Percentiles rank a stretch among this genome's conserved stretches.
Evolutionary conservation across 1,284 basidiomycete species (phyloP).

Genomic region (Irpex sp.): DNA sequence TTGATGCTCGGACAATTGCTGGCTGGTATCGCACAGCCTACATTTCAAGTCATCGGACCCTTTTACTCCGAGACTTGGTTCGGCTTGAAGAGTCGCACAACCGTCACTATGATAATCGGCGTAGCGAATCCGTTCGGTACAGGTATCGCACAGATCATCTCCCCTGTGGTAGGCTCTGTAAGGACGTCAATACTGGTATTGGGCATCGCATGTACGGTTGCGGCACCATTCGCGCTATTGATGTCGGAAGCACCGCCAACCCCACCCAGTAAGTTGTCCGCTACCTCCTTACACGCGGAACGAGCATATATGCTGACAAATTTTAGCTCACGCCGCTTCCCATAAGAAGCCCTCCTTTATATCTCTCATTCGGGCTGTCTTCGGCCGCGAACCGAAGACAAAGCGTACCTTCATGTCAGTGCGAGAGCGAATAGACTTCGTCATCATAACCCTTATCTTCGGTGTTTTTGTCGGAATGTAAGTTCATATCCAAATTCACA

Average conservation of each 20-base stretch:
- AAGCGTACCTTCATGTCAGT: slow-evolving; percentile 50
- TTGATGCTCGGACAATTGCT: slow-evolving; percentile 54
- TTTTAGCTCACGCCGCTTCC: slow-evolving; percentile 61
- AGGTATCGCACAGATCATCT: slow-evolving; percentile 24
- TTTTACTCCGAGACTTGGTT: slow-evolving; percentile 82
- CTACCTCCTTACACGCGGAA: neutral
- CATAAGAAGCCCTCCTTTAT: slow-evolving; percentile 48
- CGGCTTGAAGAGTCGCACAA: slow-evolving; percentile 66
- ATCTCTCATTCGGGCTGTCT: slow-evolving; percentile 54
- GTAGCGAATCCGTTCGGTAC: slow-evolving; percentile 68
- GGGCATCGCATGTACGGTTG: slow-evolving; percentile 65
- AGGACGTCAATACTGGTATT: slow-evolving; percentile 42
- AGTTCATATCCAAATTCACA: slow-evolving; percentile 22
- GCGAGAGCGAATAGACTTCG: slow-evolving; percentile 68
- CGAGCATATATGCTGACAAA: neutral
- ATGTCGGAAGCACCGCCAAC: slow-evolving; percentile 60
- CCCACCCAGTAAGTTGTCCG: slow-evolving; percentile 60
- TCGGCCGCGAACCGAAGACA: slow-evolving; percentile 39
- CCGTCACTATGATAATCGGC: slow-evolving; percentile 77
- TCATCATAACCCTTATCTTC: slow-evolving; percentile 55
- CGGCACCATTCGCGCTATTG: slow-evolving; percentile 51
- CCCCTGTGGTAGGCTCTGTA: slow-evolving; percentile 5
- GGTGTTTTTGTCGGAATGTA: slow-evolving; percentile 62
- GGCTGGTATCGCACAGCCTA: slow-evolving; percentile 51
- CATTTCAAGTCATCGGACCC: slow-evolving; percentile 65